phyloP scores from a whole-genome alignment of 1,139 yeast species.

The Yarrowia galli region DNA sequence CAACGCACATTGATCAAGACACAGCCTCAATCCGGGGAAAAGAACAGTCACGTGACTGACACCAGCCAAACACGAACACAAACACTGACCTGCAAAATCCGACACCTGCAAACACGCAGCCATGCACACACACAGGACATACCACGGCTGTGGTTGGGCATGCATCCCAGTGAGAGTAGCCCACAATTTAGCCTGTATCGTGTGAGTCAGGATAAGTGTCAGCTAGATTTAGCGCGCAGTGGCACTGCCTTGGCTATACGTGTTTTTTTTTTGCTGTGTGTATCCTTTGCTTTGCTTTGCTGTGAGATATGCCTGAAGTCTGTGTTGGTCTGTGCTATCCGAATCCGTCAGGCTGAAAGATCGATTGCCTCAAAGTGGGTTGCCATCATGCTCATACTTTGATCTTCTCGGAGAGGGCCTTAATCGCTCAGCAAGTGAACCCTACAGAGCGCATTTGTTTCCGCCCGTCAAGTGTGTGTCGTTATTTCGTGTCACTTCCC shows the following conservation, averaged over 20 bases:
- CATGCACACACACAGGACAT: background rate
- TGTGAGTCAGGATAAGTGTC: background rate
- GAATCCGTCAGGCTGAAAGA: background rate
- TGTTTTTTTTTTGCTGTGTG: background rate
- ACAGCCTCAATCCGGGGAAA: background rate
- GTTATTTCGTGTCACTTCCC: background rate
- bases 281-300: background rate
- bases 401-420: background rate
- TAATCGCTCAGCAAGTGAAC: conserved; percentile 6
- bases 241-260: background rate
- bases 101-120: background rate
- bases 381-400: conserved; percentile 6
- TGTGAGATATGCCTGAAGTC: background rate
- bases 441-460: background rate
- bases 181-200: background rate
- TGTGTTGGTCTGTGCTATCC: background rate
- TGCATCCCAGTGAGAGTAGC: background rate
- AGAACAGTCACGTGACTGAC: background rate
- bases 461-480: background rate
- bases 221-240: background rate
- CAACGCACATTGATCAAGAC: background rate
- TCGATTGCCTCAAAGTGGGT: background rate
- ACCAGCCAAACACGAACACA: background rate
- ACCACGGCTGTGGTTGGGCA: background rate
- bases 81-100: background rate